phyloP scores from a whole-genome alignment of 345 rosid genomes.

The Trapa bicornis region DNA sequence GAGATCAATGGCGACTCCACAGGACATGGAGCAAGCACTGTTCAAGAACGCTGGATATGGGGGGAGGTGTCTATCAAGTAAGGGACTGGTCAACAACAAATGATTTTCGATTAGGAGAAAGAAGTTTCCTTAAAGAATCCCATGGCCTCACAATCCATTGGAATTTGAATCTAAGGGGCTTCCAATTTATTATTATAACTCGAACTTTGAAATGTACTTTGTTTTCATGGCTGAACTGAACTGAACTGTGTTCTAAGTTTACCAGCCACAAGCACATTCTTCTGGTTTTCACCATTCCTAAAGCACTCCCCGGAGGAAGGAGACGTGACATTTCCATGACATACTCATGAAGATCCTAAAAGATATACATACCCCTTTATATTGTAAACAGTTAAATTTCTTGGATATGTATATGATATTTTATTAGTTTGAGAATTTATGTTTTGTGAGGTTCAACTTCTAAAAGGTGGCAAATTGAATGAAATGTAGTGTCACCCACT shows the following conservation, averaged over 20 bases:
- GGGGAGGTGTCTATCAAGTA: constrained; percentile 58
- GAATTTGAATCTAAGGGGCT: neutral
- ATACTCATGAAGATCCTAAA: neutral
- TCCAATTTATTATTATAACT: neutral
- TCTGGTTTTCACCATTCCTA: no score
- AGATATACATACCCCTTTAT: no score
- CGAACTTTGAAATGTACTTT: neutral
- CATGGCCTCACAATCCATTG: neutral
- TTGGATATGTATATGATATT: no score
- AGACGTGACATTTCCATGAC: no score
- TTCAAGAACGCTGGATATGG: constrained; percentile 90
- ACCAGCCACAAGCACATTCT: neutral
- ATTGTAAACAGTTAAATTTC: no score
- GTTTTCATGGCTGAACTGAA: neutral
- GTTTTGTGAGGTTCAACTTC: no score
- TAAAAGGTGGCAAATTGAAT: no score
- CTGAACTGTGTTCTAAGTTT: neutral
- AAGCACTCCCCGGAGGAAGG: no score
- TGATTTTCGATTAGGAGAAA: neutral
- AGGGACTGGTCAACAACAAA: neutral
- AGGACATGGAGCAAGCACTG: constrained; percentile 82
- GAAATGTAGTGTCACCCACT: no score
- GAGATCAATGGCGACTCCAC: constrained; percentile 34
- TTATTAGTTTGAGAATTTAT: no score
- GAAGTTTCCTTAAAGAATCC: neutral